Evolutionary conservation across 257 asterid species (phyloP).

Genomic region (Datura wrightii): DNA sequence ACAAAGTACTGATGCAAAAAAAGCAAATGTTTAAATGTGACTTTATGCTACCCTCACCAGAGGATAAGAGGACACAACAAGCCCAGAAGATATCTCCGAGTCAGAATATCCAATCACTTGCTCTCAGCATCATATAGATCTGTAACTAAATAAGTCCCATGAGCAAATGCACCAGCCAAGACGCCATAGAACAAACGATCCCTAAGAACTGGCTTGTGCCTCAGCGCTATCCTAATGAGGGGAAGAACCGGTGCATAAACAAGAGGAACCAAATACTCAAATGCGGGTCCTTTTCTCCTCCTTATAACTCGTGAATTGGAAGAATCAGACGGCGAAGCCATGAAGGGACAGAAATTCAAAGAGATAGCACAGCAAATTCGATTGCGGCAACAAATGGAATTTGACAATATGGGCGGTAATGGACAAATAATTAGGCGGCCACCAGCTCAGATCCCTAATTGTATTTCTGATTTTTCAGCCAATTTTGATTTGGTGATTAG

Average conservation of each 20-base stretch:
- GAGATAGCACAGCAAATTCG: background rate
- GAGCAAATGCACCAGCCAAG: conserved; percentile 81
- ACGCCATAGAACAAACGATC: conserved; percentile 72
- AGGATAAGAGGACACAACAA: background rate
- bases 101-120: conserved; percentile 41
- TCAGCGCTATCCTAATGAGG: conserved; percentile 60
- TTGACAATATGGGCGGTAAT: background rate
- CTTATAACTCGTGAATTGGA: conserved; percentile 49
- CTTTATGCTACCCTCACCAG: background rate
- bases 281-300: conserved; percentile 67
- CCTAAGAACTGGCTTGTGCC: conserved; percentile 83
- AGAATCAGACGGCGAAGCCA: conserved; percentile 63
- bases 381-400: background rate
- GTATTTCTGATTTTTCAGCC: too few species aligned
- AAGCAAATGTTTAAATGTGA: background rate
- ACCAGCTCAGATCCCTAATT: background rate
- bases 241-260: conserved; percentile 88
- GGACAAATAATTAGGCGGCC: background rate
- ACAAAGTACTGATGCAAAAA: background rate
- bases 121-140: conserved; percentile 52
- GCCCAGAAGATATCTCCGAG: background rate
- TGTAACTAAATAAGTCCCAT: conserved; percentile 67
- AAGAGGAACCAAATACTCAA: conserved; percentile 65
- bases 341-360: conserved; percentile 26
- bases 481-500: too few species aligned